Evolutionary conservation across 2,329 filamentous ascomycete genomes (phyloP).

Genomic region (Cladophialophora chaetospira): DNA sequence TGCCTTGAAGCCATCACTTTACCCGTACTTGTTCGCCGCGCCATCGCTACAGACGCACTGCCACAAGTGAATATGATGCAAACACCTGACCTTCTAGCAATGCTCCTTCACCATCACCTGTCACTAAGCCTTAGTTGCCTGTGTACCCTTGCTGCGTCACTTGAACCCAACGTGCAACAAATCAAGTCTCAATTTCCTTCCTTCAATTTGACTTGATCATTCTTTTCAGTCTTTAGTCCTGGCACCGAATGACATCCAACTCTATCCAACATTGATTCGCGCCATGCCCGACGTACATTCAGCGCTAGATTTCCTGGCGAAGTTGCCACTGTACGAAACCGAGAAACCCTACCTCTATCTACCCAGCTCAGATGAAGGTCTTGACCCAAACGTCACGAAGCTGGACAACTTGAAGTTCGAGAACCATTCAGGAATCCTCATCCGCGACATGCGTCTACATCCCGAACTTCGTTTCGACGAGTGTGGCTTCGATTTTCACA

Average conservation of each 20-base stretch:
- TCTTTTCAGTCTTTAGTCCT: no score
- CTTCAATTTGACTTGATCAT: no score
- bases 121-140: background rate
- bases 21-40: background rate
- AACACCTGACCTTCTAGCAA: no score
- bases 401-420: slow-evolving; percentile 16
- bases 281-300: slow-evolving; percentile 1
- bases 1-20: no score
- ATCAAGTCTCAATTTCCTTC: background rate
- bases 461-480: slow-evolving; percentile 6
- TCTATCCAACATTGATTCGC: background rate
- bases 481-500: slow-evolving; percentile 12
- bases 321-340: slow-evolving; percentile 5
- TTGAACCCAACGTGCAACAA: no score
- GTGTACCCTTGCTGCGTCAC: background rate
- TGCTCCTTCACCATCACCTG: no score
- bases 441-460: slow-evolving; percentile 7
- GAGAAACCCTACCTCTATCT: slow-evolving; percentile 19
- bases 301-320: slow-evolving; percentile 8
- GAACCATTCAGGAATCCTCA: background rate
- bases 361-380: slow-evolving; percentile 5
- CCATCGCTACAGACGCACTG: background rate
- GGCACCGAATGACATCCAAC: no score
- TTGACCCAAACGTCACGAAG: slow-evolving; percentile 5
- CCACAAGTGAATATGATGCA: background rate